Evolutionary conservation across 2,329 filamentous ascomycete genomes (phyloP).

Genomic region (Microdochium nivale): DNA sequence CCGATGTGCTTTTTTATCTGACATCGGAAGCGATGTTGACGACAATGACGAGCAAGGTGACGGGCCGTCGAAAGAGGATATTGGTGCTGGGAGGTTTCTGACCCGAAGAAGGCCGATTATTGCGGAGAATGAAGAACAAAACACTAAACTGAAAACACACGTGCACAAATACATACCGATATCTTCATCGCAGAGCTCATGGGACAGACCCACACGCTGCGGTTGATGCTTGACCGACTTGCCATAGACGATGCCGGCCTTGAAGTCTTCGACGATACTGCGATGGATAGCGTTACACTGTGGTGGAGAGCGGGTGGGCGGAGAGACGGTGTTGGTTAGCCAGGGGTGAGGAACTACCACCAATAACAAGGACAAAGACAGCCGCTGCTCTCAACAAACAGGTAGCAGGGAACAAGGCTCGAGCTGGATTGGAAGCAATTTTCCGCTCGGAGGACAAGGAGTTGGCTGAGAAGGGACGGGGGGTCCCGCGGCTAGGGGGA

Average conservation of each 20-base stretch:
- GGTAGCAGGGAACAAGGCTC: not conserved
- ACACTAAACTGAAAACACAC: no score
- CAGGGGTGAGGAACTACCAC: no score
- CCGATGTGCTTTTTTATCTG: no score
- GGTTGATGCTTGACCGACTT: conserved; percentile 98
- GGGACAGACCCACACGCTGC: conserved; percentile 82
- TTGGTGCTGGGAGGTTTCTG: no score
- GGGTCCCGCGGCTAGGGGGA: conserved; percentile 6
- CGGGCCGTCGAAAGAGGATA: no score
- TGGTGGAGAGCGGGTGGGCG: not conserved
- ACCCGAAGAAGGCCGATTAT: no score
- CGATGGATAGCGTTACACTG: conserved; percentile 97
- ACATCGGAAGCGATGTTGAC: conserved; percentile 4
- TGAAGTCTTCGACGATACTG: conserved; percentile 92
- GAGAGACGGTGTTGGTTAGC: conserved; percentile 1
- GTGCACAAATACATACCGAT: conserved; percentile 58
- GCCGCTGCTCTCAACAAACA: no score
- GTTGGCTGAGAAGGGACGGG: not conserved
- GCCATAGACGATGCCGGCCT: conserved; percentile 90
- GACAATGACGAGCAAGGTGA: conserved; percentile 7
- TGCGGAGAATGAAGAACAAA: no score
- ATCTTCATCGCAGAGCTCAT: conserved; percentile 93
- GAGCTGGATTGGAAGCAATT: not conserved
- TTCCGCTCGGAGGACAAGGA: not conserved
- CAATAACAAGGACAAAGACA: no score